Conservation (phyloP, 176 grass and related monocot genomes). For the Raddia distichophylla region DNA sequence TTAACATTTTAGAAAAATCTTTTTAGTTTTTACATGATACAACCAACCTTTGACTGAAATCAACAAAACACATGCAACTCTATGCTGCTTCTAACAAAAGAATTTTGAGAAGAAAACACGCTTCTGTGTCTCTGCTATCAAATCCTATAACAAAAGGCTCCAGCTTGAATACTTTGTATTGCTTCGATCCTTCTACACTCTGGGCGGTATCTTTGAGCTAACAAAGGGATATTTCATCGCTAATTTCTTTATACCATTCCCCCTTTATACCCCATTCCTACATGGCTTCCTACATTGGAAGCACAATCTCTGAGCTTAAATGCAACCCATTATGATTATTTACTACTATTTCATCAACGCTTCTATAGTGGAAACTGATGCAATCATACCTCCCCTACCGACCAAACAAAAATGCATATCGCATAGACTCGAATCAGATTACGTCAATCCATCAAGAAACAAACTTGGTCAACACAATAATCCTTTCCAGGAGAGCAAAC, state of each 20-base stretch:
- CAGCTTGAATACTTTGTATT: no score
- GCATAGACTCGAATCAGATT: constrained; percentile 14
- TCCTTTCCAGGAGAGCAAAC: constrained; percentile 15
- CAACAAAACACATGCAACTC: neutral
- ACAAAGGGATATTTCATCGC: neutral
- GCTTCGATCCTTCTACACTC: no score
- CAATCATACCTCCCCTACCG: constrained; percentile 30
- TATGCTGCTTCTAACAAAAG: neutral
- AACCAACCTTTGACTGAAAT: neutral
- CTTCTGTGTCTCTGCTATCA: neutral
- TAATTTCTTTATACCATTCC: neutral
- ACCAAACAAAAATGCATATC: constrained; percentile 34
- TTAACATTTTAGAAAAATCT: constrained; percentile 1
- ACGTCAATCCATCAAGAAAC: constrained; percentile 40
- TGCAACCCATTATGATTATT: constrained; percentile 11
- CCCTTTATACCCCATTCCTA: neutral
- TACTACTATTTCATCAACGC: constrained; percentile 9
- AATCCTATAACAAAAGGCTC: neutral
- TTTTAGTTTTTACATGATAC: neutral
- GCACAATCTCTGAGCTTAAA: neutral
- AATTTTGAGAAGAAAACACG: neutral
- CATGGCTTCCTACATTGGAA: neutral
- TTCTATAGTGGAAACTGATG: constrained; percentile 30
- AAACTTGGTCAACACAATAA: constrained; percentile 37
- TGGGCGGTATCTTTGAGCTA: neutral